Percentiles rank a stretch among this genome's conserved stretches.
These are phyloP conservation scores for Candida hungchunana DNA, from an alignment of 805 yeast genomes.

Conservation along the genomic window DNA sequence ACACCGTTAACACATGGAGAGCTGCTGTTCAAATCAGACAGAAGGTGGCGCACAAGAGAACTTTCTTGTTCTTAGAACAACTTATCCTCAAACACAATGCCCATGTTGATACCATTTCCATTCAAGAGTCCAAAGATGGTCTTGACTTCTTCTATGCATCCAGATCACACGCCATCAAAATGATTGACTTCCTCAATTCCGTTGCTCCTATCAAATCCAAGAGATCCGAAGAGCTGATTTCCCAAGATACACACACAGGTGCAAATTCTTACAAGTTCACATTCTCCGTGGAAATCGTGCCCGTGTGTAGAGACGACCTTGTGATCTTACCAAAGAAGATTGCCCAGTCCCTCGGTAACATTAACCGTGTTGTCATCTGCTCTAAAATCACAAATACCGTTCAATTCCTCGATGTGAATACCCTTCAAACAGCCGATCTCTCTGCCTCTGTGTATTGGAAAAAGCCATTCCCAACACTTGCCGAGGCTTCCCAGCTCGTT, in stretches of 20 bases:
- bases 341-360: conserved; percentile 80
- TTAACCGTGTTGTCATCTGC: conserved; percentile 78
- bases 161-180: conserved; percentile 86
- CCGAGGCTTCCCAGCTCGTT: conserved; percentile 68
- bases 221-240: conserved; percentile 86
- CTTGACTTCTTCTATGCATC: conserved; percentile 88
- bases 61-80: conserved; percentile 93
- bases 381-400: conserved; percentile 76
- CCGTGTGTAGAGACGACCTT: conserved; percentile 94
- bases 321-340: conserved; percentile 86
- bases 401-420: conserved; percentile 82
- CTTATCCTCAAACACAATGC: conserved; percentile 89
- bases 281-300: conserved; percentile 89
- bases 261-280: conserved; percentile 84
- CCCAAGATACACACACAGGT: conserved; percentile 90
- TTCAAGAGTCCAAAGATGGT: conserved; percentile 91
- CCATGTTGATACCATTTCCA: conserved; percentile 88
- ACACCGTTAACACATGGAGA: conserved; percentile 96
- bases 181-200: conserved; percentile 83
- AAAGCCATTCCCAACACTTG: conserved; percentile 69
- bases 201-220: conserved; percentile 83
- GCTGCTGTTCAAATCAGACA: conserved; percentile 97
- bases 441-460: conserved; percentile 76
- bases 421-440: conserved; percentile 75
- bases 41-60: conserved; percentile 94